Percentiles rank a stretch among this genome's conserved stretches.
Evolutionary conservation across 805 yeast species (phyloP).

Genomic region (Ogataea populi-albae): DNA sequence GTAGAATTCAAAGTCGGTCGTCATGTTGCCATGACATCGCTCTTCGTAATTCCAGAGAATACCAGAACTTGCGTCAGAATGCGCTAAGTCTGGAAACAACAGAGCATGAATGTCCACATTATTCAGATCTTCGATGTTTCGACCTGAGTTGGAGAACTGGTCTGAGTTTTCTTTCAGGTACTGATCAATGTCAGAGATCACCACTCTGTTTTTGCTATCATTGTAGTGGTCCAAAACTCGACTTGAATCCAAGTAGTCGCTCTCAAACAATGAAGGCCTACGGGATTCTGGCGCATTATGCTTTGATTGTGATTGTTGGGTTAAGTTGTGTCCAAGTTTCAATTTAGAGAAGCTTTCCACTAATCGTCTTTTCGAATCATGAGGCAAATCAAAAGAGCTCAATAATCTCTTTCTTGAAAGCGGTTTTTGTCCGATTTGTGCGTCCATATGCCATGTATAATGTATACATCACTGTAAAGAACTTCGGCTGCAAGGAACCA

Average conservation of each 20-base stretch:
- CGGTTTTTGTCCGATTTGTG: too few relatives aligned
- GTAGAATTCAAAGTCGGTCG: constrained; percentile 22
- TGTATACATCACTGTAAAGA: too few relatives aligned
- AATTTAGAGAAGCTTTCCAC: constrained; percentile 9
- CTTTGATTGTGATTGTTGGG: too few relatives aligned
- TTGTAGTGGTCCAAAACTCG: not conserved
- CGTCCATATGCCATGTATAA: too few relatives aligned
- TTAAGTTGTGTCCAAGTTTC: constrained; percentile 1
- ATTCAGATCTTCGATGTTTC: constrained; percentile 9
- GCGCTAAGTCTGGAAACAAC: constrained; percentile 17
- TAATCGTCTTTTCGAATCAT: constrained; percentile 12
- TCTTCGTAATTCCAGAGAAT: too few relatives aligned
- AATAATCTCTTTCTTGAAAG: constrained; percentile 7
- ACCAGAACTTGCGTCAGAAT: too few relatives aligned
- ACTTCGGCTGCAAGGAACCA: too few relatives aligned
- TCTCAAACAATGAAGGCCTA: constrained; percentile 12
- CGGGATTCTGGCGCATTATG: too few relatives aligned
- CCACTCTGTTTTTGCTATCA: constrained; percentile 11
- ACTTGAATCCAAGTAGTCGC: constrained; percentile 8
- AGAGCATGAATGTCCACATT: constrained; percentile 15
- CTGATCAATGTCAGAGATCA: constrained; percentile 26
- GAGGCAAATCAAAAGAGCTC: constrained; percentile 6
- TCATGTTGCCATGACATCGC: too few relatives aligned
- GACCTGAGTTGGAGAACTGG: constrained; percentile 3
- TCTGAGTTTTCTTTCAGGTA: constrained; percentile 25